Conservation (phyloP, 768 basidiomycete species). For the Ramaria rubella region DNA sequence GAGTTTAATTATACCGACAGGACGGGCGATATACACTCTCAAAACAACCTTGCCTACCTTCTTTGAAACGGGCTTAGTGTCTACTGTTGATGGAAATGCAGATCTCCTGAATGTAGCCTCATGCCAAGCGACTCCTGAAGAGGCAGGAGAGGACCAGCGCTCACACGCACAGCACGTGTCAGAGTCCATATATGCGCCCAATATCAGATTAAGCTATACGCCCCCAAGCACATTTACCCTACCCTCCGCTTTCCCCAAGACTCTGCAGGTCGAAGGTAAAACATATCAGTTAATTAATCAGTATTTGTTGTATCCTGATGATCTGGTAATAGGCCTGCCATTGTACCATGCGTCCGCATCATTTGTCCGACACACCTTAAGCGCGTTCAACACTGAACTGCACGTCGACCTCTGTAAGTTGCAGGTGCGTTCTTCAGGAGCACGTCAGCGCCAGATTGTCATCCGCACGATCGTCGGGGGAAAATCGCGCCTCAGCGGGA, state of each 20-base stretch:
- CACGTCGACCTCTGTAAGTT: slow-evolving; percentile 49
- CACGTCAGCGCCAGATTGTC: slow-evolving; percentile 46
- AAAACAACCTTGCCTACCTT: slow-evolving; percentile 67
- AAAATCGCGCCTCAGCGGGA: slow-evolving; percentile 55
- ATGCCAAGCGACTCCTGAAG: slow-evolving; percentile 1
- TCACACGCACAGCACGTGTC: slow-evolving; percentile 1
- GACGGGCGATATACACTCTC: slow-evolving; percentile 63
- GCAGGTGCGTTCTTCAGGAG: slow-evolving; percentile 25
- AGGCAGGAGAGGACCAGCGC: not conserved
- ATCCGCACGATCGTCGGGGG: slow-evolving; percentile 54
- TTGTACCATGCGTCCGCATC: slow-evolving; percentile 66
- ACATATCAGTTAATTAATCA: not conserved
- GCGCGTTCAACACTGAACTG: slow-evolving; percentile 65
- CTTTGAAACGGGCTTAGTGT: slow-evolving; percentile 60
- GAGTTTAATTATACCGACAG: slow-evolving; percentile 31
- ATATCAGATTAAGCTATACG: slow-evolving; percentile 57
- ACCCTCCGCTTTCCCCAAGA: slow-evolving; percentile 64
- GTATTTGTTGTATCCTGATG: not conserved
- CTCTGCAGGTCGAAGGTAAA: slow-evolving; percentile 63
- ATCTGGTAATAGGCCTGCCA: slow-evolving; percentile 50
- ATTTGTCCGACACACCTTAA: slow-evolving; percentile 67
- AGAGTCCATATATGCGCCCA: slow-evolving; percentile 47
- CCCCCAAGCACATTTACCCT: slow-evolving; percentile 48
- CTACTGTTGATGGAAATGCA: slow-evolving; percentile 18
- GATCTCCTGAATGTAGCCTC: not conserved